Percentiles rank a stretch among this genome's conserved stretches.
Evolutionary conservation across 2,329 filamentous ascomycete genomes (phyloP).

Genomic region (Diplodia intermedia): DNA sequence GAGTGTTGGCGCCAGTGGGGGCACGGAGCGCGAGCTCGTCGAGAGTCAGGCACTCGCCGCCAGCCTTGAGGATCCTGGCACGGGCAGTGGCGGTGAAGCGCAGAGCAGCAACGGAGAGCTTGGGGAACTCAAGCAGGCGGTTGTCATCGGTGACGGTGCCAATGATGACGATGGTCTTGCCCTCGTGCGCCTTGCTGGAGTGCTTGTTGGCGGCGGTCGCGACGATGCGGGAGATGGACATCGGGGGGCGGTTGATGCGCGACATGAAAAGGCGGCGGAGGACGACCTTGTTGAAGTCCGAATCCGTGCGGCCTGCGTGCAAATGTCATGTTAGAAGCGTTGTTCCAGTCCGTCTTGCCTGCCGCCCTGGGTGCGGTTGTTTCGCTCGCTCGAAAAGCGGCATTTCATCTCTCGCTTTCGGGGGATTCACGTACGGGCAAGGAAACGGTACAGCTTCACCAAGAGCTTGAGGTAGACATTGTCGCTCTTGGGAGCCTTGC

Average conservation of each 20-base stretch:
- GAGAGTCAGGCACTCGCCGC: constrained; percentile 93
- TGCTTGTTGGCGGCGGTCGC: constrained; percentile 61
- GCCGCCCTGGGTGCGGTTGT: neutral
- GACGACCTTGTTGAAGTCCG: constrained; percentile 98
- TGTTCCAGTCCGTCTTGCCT: neutral
- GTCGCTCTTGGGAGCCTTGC: constrained; percentile 95
- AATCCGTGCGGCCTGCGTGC: constrained; percentile 83
- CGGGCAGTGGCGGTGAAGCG: constrained; percentile 96
- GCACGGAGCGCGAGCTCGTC: constrained; percentile 96
- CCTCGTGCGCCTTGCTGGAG: constrained; percentile 63
- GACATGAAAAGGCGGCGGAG: constrained; percentile 98
- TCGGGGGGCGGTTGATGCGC: constrained; percentile 87
- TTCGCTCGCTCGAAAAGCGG: constrained; percentile 2
- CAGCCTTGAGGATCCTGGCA: constrained; percentile 89
- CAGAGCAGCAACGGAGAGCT: constrained; percentile 91
- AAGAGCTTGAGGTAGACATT: constrained; percentile 97
- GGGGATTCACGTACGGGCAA: constrained; percentile 75
- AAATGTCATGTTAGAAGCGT: constrained; percentile 7
- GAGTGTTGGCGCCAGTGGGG: constrained; percentile 95
- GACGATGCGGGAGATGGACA: constrained; percentile 92
- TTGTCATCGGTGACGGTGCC: constrained; percentile 98
- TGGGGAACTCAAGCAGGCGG: constrained; percentile 82
- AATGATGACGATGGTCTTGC: constrained; percentile 90
- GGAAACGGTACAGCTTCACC: constrained; percentile 98
- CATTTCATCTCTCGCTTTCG: neutral